Evolutionary conservation across 1,284 basidiomycete genomes (phyloP), one percentile per base, ranked within the genome.

Genomic region (Puccinia hordei): DNA sequence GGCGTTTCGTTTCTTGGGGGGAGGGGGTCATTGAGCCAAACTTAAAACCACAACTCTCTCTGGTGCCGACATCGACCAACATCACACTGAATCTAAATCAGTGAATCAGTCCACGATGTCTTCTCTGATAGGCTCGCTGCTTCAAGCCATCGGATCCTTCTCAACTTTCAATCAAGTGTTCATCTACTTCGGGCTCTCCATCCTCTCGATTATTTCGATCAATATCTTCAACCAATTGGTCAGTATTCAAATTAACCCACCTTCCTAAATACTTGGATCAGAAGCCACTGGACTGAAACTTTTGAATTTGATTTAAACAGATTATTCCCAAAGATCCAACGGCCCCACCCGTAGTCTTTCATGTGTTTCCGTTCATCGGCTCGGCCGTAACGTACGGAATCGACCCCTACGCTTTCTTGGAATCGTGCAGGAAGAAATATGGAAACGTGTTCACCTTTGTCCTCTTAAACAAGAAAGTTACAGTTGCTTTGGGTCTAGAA

Each of bases 381-480:
- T 92, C 91, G 38, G 91, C 92, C 0, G 87, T 87, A 57, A 82
- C 87, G 65, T 94, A 94, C 82, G 92, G 92, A 30, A 90, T 92
- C 84, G 91, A 94, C 85, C 92, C 92, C 1, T 89, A 93, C 85
- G 89, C 88, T 81, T 93, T 94, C 86, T 88, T 93, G 84, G 89
- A 90, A 80, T 87, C 88, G 63, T 91, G 90, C 85, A 89, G 92
- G 81, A 91, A 93, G 83, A 96, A 95, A 88, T 88, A 90, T 82
- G 90, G 90, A 57, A 88, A 90, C 76, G 91, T 98, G n/a, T 99
- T 98, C 87, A 97, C 96, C 0, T 98, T 96, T 86, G 88, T 94
- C 68, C 88, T 99, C 12, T 88, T 98, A 63, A 96, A 96, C 63
- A 90, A 94, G 81, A 90, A 90, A 78, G 90, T 98, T 83, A 98